phyloP scores from a whole-genome alignment of 179 eudicot genomes.

The Vitellaria paradoxa region DNA sequence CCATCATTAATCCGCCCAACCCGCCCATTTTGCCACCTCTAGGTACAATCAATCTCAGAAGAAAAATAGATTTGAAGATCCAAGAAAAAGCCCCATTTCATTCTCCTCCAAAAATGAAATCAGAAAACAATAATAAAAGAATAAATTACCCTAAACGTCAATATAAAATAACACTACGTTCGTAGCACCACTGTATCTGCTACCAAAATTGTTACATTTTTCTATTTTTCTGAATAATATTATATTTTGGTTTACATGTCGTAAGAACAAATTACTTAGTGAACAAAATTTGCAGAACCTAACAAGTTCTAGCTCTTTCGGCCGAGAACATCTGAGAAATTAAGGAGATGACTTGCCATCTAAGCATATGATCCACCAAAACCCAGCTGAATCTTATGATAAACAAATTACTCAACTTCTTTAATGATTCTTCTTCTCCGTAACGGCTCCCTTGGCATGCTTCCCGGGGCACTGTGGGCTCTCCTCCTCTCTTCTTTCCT shows the following conservation, averaged over 20 bases:
- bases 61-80: too few species aligned
- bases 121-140: too few species aligned
- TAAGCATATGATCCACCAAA: not conserved
- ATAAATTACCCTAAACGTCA: too few species aligned
- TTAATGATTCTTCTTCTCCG: slow-evolving; percentile 60
- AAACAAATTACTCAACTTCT: slow-evolving; percentile 54
- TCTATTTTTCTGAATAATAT: too few species aligned
- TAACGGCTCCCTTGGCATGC: slow-evolving; percentile 52
- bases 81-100: too few species aligned
- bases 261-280: not conserved
- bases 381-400: not conserved
- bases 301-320: not conserved
- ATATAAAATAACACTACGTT: too few species aligned
- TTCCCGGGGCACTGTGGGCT: slow-evolving; percentile 83
- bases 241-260: not conserved
- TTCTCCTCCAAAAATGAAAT: too few species aligned
- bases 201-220: too few species aligned
- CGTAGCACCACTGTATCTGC: too few species aligned
- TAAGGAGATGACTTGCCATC: not conserved
- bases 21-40: too few species aligned
- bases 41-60: too few species aligned
- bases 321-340: not conserved
- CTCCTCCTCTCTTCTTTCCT: slow-evolving; percentile 72
- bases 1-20: too few species aligned
- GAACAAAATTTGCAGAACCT: slow-evolving; percentile 3